Base-by-base conservation (phyloP, 305 asterid genomes). In the Nicotiana rustica region DNA sequence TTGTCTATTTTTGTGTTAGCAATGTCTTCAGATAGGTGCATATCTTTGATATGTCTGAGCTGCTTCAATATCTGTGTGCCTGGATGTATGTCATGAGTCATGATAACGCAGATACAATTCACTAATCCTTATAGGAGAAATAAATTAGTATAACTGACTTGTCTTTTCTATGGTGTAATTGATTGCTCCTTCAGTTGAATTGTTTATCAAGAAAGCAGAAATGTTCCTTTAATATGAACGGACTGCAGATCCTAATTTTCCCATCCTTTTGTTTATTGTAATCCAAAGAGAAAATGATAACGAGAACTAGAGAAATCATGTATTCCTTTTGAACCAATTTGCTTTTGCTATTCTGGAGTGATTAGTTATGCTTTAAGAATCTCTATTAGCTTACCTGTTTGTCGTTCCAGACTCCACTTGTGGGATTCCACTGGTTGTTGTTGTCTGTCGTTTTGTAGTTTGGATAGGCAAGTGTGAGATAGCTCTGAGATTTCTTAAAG, bases 351-450 rank as follows among this genome's bases (percentile, higher is more conserved):
- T 25, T 73, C 8, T 73, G 15, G 2, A 25, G 65, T 75, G 80
- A 5, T 75, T 75, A 52, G 31, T 75, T 75, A 75, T 75, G 80
- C 29, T 47, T 8, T 75, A 8, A 75, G 17, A 75, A 52, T 73
- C 77, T 70, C 44, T 29, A 73, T 3, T 73, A 73, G 41, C 21
- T 71, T 71, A 5, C 78, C 19, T 25, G 19, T 29, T 14, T 73
- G 49, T 38, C 47, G 49, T 73, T 21, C 33, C 33, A 29, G 3
- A 29, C 33, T 2, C 3, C 33, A 29, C 33, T 29, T 29, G 33
- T 29, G 33, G 33, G 33, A 29, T 29, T 29, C 33, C 33, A 29
- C 33, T 29, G 33, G 33, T 29, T 29, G 33, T 29, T 29, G 33
- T 29, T 25, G 29, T 25, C 29, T 73, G 47, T 41, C 49, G 52